phyloP scores from a whole-genome alignment of 1,284 basidiomycete genomes.

The Agroathelia rolfsii region DNA sequence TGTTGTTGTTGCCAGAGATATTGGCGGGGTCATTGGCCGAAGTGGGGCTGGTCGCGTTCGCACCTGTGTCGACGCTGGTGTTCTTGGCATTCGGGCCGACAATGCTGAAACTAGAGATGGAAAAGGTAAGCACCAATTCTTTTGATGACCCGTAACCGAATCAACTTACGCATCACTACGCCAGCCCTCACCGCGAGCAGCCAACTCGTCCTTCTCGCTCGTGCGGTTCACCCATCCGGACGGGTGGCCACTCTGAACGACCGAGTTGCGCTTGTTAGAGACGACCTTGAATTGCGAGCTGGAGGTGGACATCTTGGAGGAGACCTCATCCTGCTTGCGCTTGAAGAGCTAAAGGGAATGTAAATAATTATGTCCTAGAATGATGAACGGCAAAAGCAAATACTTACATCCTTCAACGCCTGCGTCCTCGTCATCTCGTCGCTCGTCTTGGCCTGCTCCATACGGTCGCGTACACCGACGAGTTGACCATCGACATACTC shows the following conservation, averaged over 20 bases:
- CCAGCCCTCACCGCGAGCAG: conserved; percentile 48
- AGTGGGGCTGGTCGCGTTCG: too few species aligned
- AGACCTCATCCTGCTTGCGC: conserved; percentile 9
- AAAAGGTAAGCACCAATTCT: too few species aligned
- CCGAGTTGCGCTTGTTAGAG: conserved; percentile 26
- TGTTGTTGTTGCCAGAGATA: too few species aligned
- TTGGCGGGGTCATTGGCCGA: too few species aligned
- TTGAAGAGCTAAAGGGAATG: not conserved
- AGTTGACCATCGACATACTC: conserved; percentile 60
- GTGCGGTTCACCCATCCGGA: conserved; percentile 63
- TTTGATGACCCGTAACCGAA: too few species aligned
- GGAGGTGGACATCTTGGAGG: conserved; percentile 25
- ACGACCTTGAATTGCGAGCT: conserved; percentile 35
- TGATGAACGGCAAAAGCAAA: not conserved
- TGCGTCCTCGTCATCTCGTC: conserved; percentile 36
- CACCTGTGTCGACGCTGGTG: too few species aligned
- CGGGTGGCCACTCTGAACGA: conserved; percentile 52
- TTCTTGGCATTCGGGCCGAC: too few species aligned
- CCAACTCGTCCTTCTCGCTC: conserved; percentile 47
- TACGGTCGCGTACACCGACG: conserved; percentile 39
- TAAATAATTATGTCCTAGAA: not conserved
- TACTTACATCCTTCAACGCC: conserved; percentile 30
- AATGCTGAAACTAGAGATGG: too few species aligned
- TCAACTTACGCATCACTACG: conserved; percentile 55
- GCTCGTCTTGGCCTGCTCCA: conserved; percentile 40